Conservation (phyloP, 2,329 filamentous ascomycete genomes). For the Nothomitra cinnamomea region DNA sequence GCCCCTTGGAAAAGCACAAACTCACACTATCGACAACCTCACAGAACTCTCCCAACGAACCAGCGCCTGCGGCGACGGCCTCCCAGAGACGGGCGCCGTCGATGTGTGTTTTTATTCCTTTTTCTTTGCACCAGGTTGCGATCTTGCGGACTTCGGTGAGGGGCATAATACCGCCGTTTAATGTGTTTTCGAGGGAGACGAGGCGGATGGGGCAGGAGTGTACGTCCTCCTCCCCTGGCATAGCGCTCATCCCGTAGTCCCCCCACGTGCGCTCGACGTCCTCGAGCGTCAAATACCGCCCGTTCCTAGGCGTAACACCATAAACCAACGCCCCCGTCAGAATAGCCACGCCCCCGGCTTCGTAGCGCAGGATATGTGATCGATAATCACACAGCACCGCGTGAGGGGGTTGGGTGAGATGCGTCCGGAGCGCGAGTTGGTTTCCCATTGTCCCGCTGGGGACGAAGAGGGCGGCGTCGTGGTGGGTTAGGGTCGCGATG, state of each 20-base stretch:
- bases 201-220: constrained; percentile 67
- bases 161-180: constrained; percentile 64
- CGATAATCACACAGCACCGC: constrained; percentile 63
- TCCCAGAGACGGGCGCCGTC: constrained; percentile 76
- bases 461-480: constrained; percentile 64
- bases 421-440: constrained; percentile 63
- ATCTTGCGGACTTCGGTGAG: constrained; percentile 54
- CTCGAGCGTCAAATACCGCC: constrained; percentile 55
- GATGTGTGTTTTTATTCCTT: constrained; percentile 52
- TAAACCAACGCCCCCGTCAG: constrained; percentile 56
- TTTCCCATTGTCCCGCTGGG: constrained; percentile 92
- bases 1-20: constrained; percentile 66
- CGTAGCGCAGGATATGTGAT: constrained; percentile 58
- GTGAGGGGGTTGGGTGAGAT: constrained; percentile 65
- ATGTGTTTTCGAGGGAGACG: constrained; percentile 73
- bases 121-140: constrained; percentile 44
- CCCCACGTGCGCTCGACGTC: constrained; percentile 37
- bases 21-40: constrained; percentile 56
- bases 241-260: constrained; percentile 31
- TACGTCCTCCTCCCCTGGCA: constrained; percentile 46
- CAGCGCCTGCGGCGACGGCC: constrained; percentile 56
- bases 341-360: constrained; percentile 50
- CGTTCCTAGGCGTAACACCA: constrained; percentile 51
- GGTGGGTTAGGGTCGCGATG: constrained; percentile 54
- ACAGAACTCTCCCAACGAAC: constrained; percentile 48